Evolutionary conservation across 768 basidiomycete genomes (phyloP), one percentile per base, ranked within the genome.

Genomic region (Candolleomyces aberdarensis): DNA sequence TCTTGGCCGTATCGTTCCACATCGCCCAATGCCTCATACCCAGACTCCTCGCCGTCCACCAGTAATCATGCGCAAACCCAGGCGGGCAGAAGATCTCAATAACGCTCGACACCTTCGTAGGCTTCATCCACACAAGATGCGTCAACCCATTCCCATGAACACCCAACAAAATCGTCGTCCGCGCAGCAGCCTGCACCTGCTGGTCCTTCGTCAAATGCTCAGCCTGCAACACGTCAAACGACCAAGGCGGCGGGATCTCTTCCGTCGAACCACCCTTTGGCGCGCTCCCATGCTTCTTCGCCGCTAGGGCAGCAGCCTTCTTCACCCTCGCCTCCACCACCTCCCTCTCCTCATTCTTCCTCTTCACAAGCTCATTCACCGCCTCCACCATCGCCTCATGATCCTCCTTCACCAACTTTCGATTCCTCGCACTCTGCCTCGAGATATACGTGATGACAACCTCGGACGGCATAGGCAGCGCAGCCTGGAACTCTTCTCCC

Each of bases 61-160:
- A 85, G 70, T 94, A 94, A 67, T 94, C 93, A 66, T 89, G 87
- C 29, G 92, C 87, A 69, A 92, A 94, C 0, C 92, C 93, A 3
- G 72, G 78, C 0, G 91, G 92, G 68, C 80, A 89, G 75, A 95
- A 92, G 14, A 95, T 83, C 73, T 95, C 92, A 64, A 95, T 89
- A 19, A 95, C 91, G 5, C 91, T 86, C 5, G 90, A 86, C n/a
- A 85, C 72, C 0, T 83, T 84, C 3, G 86, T 89, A 1, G 83
- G 82, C 20, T 88, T 85, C 91, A 94, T 93, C 77, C 89, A 85
- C 47, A 94, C 81, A n/a, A 94, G 79, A 67, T 93, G 91, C 9
- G 91, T 89, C 0, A 95, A 79, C 7, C 92, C 91, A 65, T 92
- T 93, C 5, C 91, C 91, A 62, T 91, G 89, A 0, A 90, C 83